phyloP scores from a whole-genome alignment of 768 basidiomycete genomes.

The Erythrobasidium yunnanense region DNA sequence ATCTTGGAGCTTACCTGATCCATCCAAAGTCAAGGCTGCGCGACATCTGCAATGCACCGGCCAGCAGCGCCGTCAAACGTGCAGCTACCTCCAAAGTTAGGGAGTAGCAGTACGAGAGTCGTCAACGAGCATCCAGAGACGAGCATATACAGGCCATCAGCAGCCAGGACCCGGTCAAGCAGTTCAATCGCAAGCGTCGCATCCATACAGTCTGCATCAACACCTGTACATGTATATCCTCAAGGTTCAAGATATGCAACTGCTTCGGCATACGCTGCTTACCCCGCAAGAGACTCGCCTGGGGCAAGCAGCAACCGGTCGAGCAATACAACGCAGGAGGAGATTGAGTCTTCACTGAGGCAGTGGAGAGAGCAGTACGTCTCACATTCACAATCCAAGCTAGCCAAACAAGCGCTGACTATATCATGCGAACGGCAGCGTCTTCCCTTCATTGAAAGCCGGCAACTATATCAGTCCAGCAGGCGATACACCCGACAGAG shows the following conservation, averaged over 20 bases:
- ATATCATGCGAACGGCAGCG: background rate
- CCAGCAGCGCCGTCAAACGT: background rate
- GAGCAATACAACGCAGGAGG: slow-evolving; percentile 3
- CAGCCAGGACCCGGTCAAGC: background rate
- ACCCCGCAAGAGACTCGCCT: background rate
- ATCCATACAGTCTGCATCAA: background rate
- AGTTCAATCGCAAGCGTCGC: background rate
- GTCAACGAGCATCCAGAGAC: background rate
- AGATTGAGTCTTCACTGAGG: slow-evolving; percentile 14
- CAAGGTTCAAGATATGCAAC: background rate
- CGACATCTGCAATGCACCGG: background rate
- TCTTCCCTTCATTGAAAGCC: slow-evolving; percentile 23
- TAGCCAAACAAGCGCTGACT: too few species aligned
- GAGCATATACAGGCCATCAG: background rate
- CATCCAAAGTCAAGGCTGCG: too few species aligned
- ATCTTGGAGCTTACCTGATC: too few species aligned
- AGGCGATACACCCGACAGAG: slow-evolving; percentile 9
- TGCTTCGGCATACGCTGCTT: background rate
- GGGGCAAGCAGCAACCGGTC: background rate
- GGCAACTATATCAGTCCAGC: slow-evolving; percentile 17
- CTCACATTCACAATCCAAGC: background rate
- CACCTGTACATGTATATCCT: too few species aligned
- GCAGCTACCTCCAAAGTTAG: background rate
- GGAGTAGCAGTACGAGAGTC: background rate
- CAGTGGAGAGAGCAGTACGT: slow-evolving; percentile 25